phyloP scores from a whole-genome alignment of 2,329 filamentous ascomycete genomes.

The Fusarium compactum region DNA sequence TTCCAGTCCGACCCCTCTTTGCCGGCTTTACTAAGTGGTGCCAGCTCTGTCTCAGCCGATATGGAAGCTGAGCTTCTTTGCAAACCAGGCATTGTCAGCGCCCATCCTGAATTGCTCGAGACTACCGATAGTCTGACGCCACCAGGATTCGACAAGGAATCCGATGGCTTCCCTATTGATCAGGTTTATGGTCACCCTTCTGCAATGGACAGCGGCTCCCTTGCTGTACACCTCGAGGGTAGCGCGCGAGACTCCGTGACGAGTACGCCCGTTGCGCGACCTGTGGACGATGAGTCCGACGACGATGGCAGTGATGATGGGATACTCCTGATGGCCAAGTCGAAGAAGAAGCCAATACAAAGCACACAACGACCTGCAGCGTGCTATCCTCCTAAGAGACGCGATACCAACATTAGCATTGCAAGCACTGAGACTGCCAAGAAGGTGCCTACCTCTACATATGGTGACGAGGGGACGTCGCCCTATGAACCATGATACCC shows the following conservation, averaged over 20 bases:
- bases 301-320: constrained; percentile 69
- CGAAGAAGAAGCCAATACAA: constrained; percentile 58
- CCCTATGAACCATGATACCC: constrained; percentile 47
- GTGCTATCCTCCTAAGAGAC: constrained; percentile 59
- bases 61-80: constrained; percentile 70
- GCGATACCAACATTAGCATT: constrained; percentile 71
- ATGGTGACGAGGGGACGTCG: constrained; percentile 50
- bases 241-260: constrained; percentile 39
- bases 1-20: constrained; percentile 75
- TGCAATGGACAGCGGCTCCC: constrained; percentile 51
- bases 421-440: constrained; percentile 74
- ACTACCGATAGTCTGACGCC: constrained; percentile 68
- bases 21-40: constrained; percentile 71
- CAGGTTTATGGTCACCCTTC: constrained; percentile 51
- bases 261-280: constrained; percentile 47
- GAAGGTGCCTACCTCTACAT: constrained; percentile 58
- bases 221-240: constrained; percentile 48
- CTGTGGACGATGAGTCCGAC: constrained; percentile 58
- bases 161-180: constrained; percentile 61
- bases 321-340: constrained; percentile 65
- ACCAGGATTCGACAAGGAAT: constrained; percentile 63
- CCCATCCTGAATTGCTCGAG: constrained; percentile 60
- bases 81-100: constrained; percentile 60
- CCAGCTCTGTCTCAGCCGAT: constrained; percentile 73
- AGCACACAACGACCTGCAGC: constrained; percentile 42